Evolutionary conservation across 352 stramenopile species (phyloP), one percentile per base, ranked within the genome.

Genomic region (Pythium scleroteichum): DNA sequence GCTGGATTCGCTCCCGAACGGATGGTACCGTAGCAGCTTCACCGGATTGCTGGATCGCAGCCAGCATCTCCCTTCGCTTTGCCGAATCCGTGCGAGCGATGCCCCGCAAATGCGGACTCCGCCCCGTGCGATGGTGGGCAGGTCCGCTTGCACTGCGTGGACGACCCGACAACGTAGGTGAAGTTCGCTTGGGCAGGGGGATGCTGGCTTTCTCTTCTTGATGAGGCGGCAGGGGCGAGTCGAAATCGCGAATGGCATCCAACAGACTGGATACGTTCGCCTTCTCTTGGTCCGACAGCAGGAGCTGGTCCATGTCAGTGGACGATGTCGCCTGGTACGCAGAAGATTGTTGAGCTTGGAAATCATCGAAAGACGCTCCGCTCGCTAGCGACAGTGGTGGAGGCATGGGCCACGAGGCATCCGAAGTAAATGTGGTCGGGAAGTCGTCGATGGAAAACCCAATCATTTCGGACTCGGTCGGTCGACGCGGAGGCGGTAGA

Each of bases 191-290:
- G 14, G 32, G 20, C 14, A 19, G 13, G 4, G 44, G 47, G 26
- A 54, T 19, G 33, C 12, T 33, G 14, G 52, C 24, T 26, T 50
- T 49, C 14, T 58, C 49, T 38, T 60, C 56, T 23, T 40, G 17
- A 26, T 59, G 27, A 20, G 27, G 56, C 8, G 48, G 40, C 7
- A 64, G 38, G 0, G 78, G 77, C 1, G 73, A 76, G 27, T 89
- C 77, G 23, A 90, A 90, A 56, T 90, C 76, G 2, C 78, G 77
- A 50, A 91, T 91, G 9, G 81, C 79, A 29, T 91, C 81, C 35
- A 91, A 78, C 40, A 90, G 60, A 59, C 66, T 78, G 23, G 73
- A 78, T 48, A 81, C 71, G 53, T 88, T 88, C 10, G 69, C 73
- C 27, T 74, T 69, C 39, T 91, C 81, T 57, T 86, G 78, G 33